Evolutionary conservation across 2,329 filamentous ascomycete genomes (phyloP), one percentile per base, ranked within the genome.

Genomic region (Cladosporium sp.): DNA sequence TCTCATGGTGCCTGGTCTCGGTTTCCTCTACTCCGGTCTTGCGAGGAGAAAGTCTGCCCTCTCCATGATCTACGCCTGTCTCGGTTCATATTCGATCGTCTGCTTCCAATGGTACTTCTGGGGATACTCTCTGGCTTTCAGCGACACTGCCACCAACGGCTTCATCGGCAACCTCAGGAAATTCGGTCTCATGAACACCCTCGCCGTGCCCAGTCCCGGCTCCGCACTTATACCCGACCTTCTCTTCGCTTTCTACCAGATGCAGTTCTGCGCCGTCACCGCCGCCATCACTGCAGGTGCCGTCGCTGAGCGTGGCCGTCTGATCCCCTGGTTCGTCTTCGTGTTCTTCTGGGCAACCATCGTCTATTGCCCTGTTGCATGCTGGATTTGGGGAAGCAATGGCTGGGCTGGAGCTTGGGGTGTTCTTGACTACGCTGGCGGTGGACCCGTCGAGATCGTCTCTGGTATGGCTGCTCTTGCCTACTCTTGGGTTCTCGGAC

Each of bases 101-200:
- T 86, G 88, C 50, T 96, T 98, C 76, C 93, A 98, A 74, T 98
- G 93, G 93, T 97, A 96, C 66, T 96, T 98, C 70, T 97, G 93
- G 92, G 93, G 93, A 32, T 98, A 95, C 71, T 95, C 92, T 12
- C 78, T 98, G 54, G 91, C 92, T 46, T 96, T 97, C 72, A 93
- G 87, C 64, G 77, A 80, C 38, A 83, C 82, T 12, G 87, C 85
- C 4, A 89, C 81, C 59, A 96, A 88, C 72, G 86, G 88, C 47
- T 97, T 87, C 73, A 97, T 98, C 65, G 93, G 93, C 49, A 83
- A 97, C 68, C 73, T 98, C 50, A 79, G 84, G 60, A 87, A 94
- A 69, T 95, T 97, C 62, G 93, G 90, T 54, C 78, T 98, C 61
- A 85, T 82, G 77, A 88, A 90, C 64, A 88, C 89, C 2, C 78